phyloP scores from a whole-genome alignment of 768 basidiomycete genomes.

The Brasilioporus rufonigricans region DNA sequence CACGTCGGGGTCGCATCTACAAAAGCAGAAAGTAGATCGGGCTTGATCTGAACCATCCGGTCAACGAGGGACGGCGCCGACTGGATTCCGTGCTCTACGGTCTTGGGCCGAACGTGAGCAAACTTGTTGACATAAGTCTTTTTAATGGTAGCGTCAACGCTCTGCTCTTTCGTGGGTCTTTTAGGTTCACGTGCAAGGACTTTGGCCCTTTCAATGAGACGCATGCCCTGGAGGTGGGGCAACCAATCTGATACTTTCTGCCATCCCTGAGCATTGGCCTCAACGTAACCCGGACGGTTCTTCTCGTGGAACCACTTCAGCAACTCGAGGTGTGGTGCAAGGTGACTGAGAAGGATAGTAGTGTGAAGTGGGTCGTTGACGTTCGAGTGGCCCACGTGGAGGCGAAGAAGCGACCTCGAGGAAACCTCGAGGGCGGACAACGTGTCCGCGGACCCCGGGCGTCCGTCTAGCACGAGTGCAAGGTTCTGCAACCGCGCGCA shows the following conservation, averaged over 20 bases:
- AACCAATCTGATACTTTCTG: constrained; percentile 65
- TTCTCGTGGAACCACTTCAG: constrained; percentile 79
- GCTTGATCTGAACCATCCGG: constrained; percentile 39
- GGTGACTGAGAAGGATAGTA: constrained; percentile 71
- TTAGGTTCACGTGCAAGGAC: constrained; percentile 21
- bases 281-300: constrained; percentile 67
- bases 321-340: constrained; percentile 67
- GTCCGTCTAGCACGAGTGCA: constrained; percentile 62
- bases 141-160: constrained; percentile 52
- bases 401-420: constrained; percentile 63
- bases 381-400: constrained; percentile 78
- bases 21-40: constrained; percentile 38
- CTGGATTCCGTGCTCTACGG: constrained; percentile 36
- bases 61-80: constrained; percentile 36
- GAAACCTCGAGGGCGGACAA: constrained; percentile 48
- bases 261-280: constrained; percentile 67
- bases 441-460: constrained; percentile 42
- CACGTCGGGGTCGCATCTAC: constrained; percentile 54
- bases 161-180: constrained; percentile 35
- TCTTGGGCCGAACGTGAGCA: constrained; percentile 41
- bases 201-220: constrained; percentile 57
- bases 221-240: constrained; percentile 69
- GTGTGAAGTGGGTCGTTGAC: constrained; percentile 65
- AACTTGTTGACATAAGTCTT: constrained; percentile 38
- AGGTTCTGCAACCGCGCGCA: constrained; percentile 67